A percentile compares a stretch with the other conserved stretches of the same genome.
phyloP scores from a whole-genome alignment of 345 rosid species.

The Eucalyptus virginea region DNA sequence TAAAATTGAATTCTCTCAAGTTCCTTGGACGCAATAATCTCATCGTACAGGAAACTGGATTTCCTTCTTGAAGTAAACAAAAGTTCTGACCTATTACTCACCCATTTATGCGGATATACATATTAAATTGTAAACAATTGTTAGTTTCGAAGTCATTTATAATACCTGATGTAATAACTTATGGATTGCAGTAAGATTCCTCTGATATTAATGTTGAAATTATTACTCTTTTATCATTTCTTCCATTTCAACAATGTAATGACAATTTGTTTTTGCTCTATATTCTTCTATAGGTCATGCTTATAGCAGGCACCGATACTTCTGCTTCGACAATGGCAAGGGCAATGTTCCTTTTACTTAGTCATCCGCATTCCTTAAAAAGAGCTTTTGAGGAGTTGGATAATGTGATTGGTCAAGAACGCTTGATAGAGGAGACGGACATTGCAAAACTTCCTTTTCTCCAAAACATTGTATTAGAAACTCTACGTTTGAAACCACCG shows the following conservation, averaged over 20 bases:
- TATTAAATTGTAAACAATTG: neutral
- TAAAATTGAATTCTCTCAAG: neutral
- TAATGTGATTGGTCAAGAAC: neutral
- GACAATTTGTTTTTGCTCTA: neutral
- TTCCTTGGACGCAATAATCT: neutral
- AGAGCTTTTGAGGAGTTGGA: conserved; percentile 14
- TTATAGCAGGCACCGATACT: conserved; percentile 39
- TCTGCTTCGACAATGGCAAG: conserved; percentile 37
- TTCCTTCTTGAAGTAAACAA: neutral
- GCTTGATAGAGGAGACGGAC: conserved; percentile 33
- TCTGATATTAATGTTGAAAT: neutral
- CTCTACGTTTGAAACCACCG: conserved; percentile 24
- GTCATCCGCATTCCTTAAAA: conserved; percentile 11
- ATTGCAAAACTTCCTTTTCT: conserved; percentile 20
- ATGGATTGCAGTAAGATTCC: neutral
- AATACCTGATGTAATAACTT: too few species aligned
- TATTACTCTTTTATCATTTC: neutral
- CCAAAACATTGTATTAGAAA: conserved; percentile 15
- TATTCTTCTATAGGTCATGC: neutral
- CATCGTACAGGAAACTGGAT: neutral
- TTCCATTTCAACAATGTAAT: neutral
- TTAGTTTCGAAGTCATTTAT: neutral
- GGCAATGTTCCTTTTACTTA: conserved; percentile 35
- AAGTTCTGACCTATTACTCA: neutral
- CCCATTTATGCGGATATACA: neutral